Evolutionary conservation across 1,284 basidiomycete species (phyloP).

Genomic region (Somion occarium): DNA sequence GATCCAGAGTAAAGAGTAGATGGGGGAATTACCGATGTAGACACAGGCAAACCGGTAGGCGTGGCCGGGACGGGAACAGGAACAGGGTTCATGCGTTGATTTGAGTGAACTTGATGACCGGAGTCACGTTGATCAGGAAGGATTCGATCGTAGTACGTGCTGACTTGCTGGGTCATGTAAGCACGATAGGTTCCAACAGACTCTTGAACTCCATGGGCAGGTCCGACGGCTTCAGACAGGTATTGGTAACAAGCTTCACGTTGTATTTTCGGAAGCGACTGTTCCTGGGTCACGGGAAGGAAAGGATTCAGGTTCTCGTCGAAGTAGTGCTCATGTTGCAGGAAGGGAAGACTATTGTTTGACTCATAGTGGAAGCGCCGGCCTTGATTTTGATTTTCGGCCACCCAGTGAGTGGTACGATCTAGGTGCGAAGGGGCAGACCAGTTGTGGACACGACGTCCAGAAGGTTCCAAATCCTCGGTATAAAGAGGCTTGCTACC

Average conservation of each 20-base stretch:
- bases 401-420: slow-evolving; percentile 13
- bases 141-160: slow-evolving; percentile 39
- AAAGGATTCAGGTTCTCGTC: slow-evolving; percentile 4
- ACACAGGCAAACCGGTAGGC: not conserved
- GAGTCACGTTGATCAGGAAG: slow-evolving; percentile 10
- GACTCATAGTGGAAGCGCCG: not conserved
- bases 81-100: not conserved
- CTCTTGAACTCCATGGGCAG: slow-evolving; percentile 43
- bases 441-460: not conserved
- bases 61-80: slow-evolving; percentile 1
- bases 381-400: slow-evolving; percentile 11
- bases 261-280: slow-evolving; percentile 37
- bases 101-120: not conserved
- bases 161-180: slow-evolving; percentile 46
- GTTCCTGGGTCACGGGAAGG: slow-evolving; percentile 15
- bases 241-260: slow-evolving; percentile 47
- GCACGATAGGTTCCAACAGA: slow-evolving; percentile 47
- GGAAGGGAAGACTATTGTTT: not conserved
- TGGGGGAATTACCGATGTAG: not conserved
- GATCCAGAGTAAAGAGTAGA: not conserved
- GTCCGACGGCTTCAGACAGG: slow-evolving; percentile 43
- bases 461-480: not conserved
- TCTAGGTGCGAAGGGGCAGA: not conserved
- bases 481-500: not conserved
- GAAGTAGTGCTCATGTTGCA: not conserved